Evolutionary conservation across 1,139 yeast genomes (phyloP), one percentile per base, ranked within the genome.

Genomic region (Oligophagozyma castellii): DNA sequence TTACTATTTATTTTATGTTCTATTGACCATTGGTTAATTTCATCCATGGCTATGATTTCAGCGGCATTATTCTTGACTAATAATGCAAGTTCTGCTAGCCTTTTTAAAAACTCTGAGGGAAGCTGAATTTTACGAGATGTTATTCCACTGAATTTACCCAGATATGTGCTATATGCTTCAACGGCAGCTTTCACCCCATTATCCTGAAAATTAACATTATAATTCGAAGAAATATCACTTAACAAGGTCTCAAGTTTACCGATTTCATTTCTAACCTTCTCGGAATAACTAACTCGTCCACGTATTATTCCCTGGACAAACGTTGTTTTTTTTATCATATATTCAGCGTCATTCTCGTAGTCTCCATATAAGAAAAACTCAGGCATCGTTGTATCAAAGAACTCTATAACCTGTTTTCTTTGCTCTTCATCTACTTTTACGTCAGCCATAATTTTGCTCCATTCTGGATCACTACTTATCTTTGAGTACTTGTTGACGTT

Each of bases 181-280:
- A 81, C 75, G 0, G 93, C 75, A 7, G 61, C 66, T 47, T 81
- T 81, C 12, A 86, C 95, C 0, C 86, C 93, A 4, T 73, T 70
- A 53, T 86, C 95, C 48, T 84, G 86, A 58, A 80, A 83, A 50
- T 84, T 84, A 21, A 93, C 95, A 47, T 86, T 83, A 49, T 81
- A 81, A 31, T 73, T 69, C 3, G 59, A 49, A 15, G 67, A 19
- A 23, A 51, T 40, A 31, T 44, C 49, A 13, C 38, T 31, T 46
- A 50, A 38, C 7, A 51, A 29, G 2, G 22, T 33, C 5, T 34
- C 28, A 16, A 48, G 32, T 19, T 33, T 31, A 13, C 32, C 24
- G 11, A 48, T 36, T 11, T 29, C 33, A 4, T 34, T 33, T n/a
- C 38, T 24, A n/a, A 46, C 31, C 5, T 31, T 28, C 10, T 35